These are phyloP conservation scores for Cunninghamia lanceolata DNA, from an alignment of 75 land plant species.

Conservation along the genomic window DNA sequence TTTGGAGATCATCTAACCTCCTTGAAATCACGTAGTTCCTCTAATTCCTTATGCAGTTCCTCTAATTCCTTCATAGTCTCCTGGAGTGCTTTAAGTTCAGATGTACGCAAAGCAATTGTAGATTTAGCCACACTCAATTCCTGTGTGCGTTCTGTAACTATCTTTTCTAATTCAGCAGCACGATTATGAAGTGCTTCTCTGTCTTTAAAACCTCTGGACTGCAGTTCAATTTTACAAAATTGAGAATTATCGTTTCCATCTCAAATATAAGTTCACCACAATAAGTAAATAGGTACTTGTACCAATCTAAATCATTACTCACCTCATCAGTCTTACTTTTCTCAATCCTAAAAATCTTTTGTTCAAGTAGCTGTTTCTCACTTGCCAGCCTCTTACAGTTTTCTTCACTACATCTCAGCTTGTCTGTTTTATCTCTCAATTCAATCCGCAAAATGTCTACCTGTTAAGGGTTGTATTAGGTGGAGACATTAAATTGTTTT, in stretches of 20 bases:
- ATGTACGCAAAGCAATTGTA: constrained; percentile 14
- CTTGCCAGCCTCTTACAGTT: constrained; percentile 29
- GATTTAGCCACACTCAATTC: constrained; percentile 31
- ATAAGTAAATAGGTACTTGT: neutral
- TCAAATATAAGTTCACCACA: neutral
- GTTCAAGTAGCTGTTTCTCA: constrained; percentile 46
- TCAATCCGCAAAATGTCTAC: constrained; percentile 28
- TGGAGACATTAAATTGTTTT: neutral
- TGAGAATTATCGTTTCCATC: neutral
- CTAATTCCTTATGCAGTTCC: constrained; percentile 46
- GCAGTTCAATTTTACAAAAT: neutral
- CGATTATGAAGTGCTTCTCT: constrained; percentile 22
- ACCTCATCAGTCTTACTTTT: constrained; percentile 33
- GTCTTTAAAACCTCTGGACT: constrained; percentile 29
- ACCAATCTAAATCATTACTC: constrained; percentile 3
- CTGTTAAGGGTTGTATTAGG: constrained; percentile 6
- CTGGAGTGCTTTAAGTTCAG: constrained; percentile 30
- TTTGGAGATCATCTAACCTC: constrained; percentile 21
- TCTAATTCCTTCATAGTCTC: constrained; percentile 34
- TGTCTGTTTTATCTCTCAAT: constrained; percentile 25
- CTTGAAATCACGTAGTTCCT: constrained; percentile 46
- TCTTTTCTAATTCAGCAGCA: constrained; percentile 43
- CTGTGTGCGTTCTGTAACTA: constrained; percentile 33
- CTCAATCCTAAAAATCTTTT: constrained; percentile 29
- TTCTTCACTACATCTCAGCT: constrained; percentile 25